Evolutionary conservation across 2,329 filamentous ascomycete species (phyloP), one percentile per base, ranked within the genome.

Genomic region (Pseudogymnoascus pannorum): DNA sequence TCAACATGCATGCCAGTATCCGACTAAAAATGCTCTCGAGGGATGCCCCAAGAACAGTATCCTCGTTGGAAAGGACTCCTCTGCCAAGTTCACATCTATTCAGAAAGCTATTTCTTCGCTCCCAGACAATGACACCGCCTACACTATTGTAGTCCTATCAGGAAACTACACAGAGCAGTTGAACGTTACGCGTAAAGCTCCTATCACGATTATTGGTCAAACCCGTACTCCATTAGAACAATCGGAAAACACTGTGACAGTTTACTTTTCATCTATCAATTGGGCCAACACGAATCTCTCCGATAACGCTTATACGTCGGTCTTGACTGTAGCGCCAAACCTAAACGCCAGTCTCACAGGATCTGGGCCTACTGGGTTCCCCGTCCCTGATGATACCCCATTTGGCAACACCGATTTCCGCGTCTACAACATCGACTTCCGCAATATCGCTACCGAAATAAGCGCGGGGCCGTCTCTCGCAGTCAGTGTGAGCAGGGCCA

Each of bases 351-450:
- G 81, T 9, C 72, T 85, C 20, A 87, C 85, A 0, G 86, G 86
- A 4, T 75, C 78, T 3, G 86, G 86, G 0, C 78, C 86, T 0
- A 85, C 82, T 0, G 86, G 86, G 0, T 85, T 80, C 66, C 72
- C 82, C 0, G 84, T 89, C 0, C 82, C 85, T 0, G 76, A 72
- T 0, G 79, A 76, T 54, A 88, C 86, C 0, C 84, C 85, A 0
- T 87, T 87, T 64, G 86, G 86, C 2, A 86, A 81, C 68, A 70
- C 66, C 0, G 79, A 88, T 68, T 88, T 89, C 70, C 77, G 85
- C 7, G 83, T 79, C 0, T 88, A 89, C 71, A 88, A 88, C 67
- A 74, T 89, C 38, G 81, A 89, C 68, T 84, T 88, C 65, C 75
- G 80, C 18, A 89, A 89, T 66, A 57, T 42, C 14, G 58, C 57